Evolutionary conservation across 179 eudicot genomes (phyloP), one percentile per base, ranked within the genome.

Genomic region (Dionaea muscipula): DNA sequence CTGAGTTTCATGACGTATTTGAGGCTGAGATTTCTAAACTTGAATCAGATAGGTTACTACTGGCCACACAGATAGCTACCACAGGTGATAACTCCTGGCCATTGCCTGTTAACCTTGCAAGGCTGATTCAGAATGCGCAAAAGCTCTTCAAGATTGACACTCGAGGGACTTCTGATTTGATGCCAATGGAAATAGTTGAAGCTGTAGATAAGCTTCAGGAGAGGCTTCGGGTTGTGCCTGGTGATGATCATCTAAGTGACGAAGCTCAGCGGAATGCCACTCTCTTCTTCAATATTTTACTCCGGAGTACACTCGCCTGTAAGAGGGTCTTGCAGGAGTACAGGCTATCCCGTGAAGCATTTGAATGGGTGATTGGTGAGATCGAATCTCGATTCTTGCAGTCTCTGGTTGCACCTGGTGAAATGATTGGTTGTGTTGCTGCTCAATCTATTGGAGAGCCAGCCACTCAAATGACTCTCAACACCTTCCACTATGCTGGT

Each of bases 371-470:
- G 61, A 73, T 93, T 66, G 99, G 99, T 51, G 96, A 93, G 76
- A 85, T 93, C 63, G 95, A 93, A 65, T 85, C 95, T 7, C 78
- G 99, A 18, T 93, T 93, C 66, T 69, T 93, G 68, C 96, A 83
- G 74, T 93, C 99, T 14, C 81, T 89, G 64, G 99, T 93, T 19
- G 95, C 96, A 7, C 90, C 99, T 48, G 99, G 99, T 36, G 99
- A 93, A 68, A 93, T 93, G 99, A 85, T 93, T 61, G 99, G 99
- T 2, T 81, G 95, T 72, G 94, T 93, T 63, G 99, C 99, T 59
- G 96, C 99, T 17, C 99, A 89, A 59, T 93, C 99, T 13, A 93
- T 93, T 65, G 96, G 99, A 53, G 99, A 93, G 68, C 99, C 99
- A 62, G 99, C 99, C 22, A 93, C 99, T 38, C 99, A 93, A 53